Evolutionary conservation across 108 stramenopile genomes (phyloP), one percentile per base, ranked within the genome.

Genomic region (Cyclotella cryptica): DNA sequence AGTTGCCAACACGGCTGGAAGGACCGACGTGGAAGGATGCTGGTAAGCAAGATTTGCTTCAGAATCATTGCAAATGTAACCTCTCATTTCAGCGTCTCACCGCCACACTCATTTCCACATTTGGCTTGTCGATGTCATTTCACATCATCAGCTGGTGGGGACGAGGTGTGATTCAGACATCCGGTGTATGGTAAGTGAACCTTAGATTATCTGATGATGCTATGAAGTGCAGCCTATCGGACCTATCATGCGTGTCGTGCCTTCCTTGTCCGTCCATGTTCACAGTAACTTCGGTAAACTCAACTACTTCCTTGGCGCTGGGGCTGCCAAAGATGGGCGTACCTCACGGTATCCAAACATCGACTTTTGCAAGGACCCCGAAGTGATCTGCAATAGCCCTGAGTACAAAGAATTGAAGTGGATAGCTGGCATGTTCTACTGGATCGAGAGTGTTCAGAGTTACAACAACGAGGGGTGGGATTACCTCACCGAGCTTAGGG

Each of bases 381-480:
- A 80, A 59, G 42, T 52, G 42, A 80, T 80, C n/a, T 80, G 79
- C 24, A 7, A 72, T 1, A 67, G 64, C 22, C 10, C 43, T 4
- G 72, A 74, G 44, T 65, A 74, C 66, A 65, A 66, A 35, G 83
- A 78, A 57, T 64, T 84, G 43, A 84, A 84, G 26, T 84, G 78
- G 82, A 78, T 83, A 1, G 76, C 82, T 0, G 82, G 83, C 10
- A 66, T 69, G 65, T 84, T 84, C 53, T 84, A 59, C 17, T 59
- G 58, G 58, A 59, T 59, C 11, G 58, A 59, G 29, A 59, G 58
- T 29, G 27, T 84, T 28, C 83, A 84, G 68, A 24, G 46, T 11
- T 78, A 84, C 61, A 65, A 79, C 19, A 40, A 35, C 12, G 77
- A 52, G 15, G 83, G 83, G 0, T 80, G 79, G 79, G 24, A 66